These are phyloP conservation scores for Phytophthora podocarpi DNA, from an alignment of 352 stramenopile species.

Conservation along the genomic window DNA sequence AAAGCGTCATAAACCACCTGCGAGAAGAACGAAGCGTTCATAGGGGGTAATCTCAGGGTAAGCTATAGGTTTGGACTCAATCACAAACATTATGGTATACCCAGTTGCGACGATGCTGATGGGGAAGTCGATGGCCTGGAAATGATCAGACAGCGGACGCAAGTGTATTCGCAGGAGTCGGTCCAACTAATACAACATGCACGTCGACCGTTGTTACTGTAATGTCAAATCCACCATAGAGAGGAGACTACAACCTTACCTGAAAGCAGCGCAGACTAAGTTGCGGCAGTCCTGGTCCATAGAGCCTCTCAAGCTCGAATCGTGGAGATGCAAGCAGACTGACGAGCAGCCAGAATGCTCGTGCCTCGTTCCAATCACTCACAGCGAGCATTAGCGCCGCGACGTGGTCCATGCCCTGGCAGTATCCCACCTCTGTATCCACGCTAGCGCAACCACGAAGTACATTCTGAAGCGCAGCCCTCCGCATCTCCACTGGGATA, in stretches of 20 bases:
- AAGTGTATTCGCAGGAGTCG: constrained; percentile 49
- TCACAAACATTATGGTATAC: constrained; percentile 24
- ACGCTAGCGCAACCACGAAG: constrained; percentile 69
- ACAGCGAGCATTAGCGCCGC: constrained; percentile 66
- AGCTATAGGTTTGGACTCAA: not conserved
- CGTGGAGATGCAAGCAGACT: constrained; percentile 55
- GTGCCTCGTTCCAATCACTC: constrained; percentile 66
- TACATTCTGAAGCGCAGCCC: constrained; percentile 57
- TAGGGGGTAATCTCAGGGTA: too few species aligned
- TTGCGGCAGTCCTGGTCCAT: constrained; percentile 59
- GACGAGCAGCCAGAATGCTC: constrained; percentile 76
- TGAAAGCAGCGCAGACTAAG: constrained; percentile 73
- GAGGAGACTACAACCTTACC: constrained; percentile 24
- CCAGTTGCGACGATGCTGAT: constrained; percentile 71
- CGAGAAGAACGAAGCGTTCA: not conserved
- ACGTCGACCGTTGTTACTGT: not conserved
- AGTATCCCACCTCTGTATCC: constrained; percentile 76
- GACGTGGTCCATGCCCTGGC: constrained; percentile 79
- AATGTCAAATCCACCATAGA: not conserved
- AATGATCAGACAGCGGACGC: constrained; percentile 46
- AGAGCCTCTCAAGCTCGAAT: constrained; percentile 69
- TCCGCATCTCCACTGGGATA: constrained; percentile 38
- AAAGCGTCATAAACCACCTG: constrained; percentile 87
- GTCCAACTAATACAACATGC: constrained; percentile 44
- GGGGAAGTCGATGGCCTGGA: constrained; percentile 66